Evolutionary conservation across 768 basidiomycete species (phyloP).

Genomic region (Auriscalpium orientale): DNA sequence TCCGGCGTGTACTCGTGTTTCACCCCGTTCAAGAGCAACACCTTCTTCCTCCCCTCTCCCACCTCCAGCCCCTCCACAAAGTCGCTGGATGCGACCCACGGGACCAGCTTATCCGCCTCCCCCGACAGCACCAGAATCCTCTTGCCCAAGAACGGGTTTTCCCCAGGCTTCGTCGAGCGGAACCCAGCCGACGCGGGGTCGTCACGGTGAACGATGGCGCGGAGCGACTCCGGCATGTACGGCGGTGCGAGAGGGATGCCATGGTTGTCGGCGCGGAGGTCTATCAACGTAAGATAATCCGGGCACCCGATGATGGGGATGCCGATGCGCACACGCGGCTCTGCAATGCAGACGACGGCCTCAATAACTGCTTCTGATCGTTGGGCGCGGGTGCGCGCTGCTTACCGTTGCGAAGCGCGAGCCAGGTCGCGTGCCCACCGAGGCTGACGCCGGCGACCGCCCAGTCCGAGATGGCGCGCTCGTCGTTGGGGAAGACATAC

Average conservation of each 20-base stretch:
- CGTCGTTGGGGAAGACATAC: conserved; percentile 62
- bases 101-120: conserved; percentile 29
- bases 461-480: conserved; percentile 59
- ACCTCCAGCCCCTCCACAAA: conserved; percentile 25
- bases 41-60: conserved; percentile 25
- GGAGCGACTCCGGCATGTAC: conserved; percentile 48
- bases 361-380: neutral
- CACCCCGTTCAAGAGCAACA: conserved; percentile 22
- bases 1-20: conserved; percentile 29
- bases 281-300: conserved; percentile 52
- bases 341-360: conserved; percentile 15
- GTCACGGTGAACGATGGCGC: conserved; percentile 34
- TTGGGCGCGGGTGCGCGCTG: conserved; percentile 29
- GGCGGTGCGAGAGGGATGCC: conserved; percentile 42
- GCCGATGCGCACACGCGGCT: conserved; percentile 35
- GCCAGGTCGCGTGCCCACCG: conserved; percentile 83
- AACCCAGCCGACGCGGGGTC: conserved; percentile 43
- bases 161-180: conserved; percentile 22
- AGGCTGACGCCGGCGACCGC: conserved; percentile 70
- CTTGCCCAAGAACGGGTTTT: conserved; percentile 64
- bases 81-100: conserved; percentile 20
- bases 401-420: conserved; percentile 46
- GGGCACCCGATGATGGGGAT: conserved; percentile 59
- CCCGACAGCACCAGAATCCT: conserved; percentile 70
- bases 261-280: conserved; percentile 40